Evolutionary conservation across 2,329 filamentous ascomycete species (phyloP).

Genomic region (Fusarium succisae): DNA sequence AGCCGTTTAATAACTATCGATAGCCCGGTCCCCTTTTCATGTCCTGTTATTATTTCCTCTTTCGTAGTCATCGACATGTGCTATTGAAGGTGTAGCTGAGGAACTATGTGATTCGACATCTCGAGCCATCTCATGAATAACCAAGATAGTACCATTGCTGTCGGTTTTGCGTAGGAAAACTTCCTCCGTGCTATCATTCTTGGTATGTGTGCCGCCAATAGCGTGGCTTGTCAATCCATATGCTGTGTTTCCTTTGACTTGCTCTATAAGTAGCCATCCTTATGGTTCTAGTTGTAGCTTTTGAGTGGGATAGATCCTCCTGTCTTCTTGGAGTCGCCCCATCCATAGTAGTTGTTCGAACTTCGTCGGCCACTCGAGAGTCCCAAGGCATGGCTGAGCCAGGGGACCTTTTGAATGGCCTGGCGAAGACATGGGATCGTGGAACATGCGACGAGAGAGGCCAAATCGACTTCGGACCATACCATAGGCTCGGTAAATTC

Average conservation of each 20-base stretch:
- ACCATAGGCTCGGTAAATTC: slow-evolving; percentile 42
- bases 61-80: background rate
- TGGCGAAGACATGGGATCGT: slow-evolving; percentile 46
- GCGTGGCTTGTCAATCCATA: slow-evolving; percentile 32
- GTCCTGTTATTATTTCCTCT: background rate
- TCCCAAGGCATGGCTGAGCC: slow-evolving; percentile 44
- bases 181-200: slow-evolving; percentile 36
- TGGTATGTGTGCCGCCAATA: slow-evolving; percentile 23
- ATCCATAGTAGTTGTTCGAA: slow-evolving; percentile 19
- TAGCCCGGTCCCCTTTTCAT: too few species aligned
- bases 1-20: too few species aligned
- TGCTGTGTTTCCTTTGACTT: background rate
- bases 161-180: slow-evolving; percentile 35
- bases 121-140: slow-evolving; percentile 23
- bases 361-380: slow-evolving; percentile 35
- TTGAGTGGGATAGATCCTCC: slow-evolving; percentile 27
- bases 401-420: slow-evolving; percentile 42
- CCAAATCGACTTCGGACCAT: slow-evolving; percentile 46
- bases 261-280: slow-evolving; percentile 15
- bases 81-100: slow-evolving; percentile 10
- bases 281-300: slow-evolving; percentile 21
- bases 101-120: slow-evolving; percentile 26
- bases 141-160: slow-evolving; percentile 33
- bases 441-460: slow-evolving; percentile 46
- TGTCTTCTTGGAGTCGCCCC: slow-evolving; percentile 11